Evolutionary conservation across 2,329 filamentous ascomycete species (phyloP).

Genomic region (Exophiala calicioides): DNA sequence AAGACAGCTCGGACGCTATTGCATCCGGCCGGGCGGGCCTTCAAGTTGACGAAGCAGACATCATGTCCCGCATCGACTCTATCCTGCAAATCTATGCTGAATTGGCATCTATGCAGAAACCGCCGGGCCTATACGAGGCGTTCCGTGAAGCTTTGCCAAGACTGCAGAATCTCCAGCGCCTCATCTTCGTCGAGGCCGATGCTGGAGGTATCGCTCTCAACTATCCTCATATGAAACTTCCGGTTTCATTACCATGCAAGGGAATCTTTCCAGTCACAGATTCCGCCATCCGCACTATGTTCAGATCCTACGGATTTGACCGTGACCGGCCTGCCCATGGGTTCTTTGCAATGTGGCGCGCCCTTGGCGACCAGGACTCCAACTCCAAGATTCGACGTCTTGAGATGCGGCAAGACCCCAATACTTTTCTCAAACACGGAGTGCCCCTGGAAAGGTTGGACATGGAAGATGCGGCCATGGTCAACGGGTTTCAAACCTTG

Average conservation of each 20-base stretch:
- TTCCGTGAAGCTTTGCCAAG: slow-evolving; percentile 4
- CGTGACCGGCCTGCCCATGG: slow-evolving; percentile 11
- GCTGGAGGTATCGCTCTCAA: not conserved
- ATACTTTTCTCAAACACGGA: slow-evolving; percentile 7
- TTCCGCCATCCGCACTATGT: not conserved
- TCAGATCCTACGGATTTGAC: not conserved
- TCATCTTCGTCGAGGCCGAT: slow-evolving; percentile 6
- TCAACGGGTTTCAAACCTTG: slow-evolving; percentile 8
- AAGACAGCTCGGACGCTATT: too few species aligned
- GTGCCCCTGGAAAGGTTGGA: not conserved
- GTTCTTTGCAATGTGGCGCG: slow-evolving; percentile 10
- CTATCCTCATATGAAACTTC: not conserved
- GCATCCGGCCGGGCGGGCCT: too few species aligned
- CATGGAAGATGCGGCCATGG: not conserved
- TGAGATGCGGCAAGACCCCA: slow-evolving; percentile 4
- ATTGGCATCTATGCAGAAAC: not conserved
- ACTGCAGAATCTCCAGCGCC: slow-evolving; percentile 6
- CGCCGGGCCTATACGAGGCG: not conserved
- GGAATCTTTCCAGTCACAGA: slow-evolving; percentile 6
- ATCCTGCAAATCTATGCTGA: not conserved
- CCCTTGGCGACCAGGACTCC: not conserved
- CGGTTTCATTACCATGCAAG: not conserved
- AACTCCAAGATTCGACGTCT: slow-evolving; percentile 9
- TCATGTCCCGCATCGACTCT: not conserved
- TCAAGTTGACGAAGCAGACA: not conserved